Conservation (phyloP, 257 asterid species). For the Avicennia marina region DNA sequence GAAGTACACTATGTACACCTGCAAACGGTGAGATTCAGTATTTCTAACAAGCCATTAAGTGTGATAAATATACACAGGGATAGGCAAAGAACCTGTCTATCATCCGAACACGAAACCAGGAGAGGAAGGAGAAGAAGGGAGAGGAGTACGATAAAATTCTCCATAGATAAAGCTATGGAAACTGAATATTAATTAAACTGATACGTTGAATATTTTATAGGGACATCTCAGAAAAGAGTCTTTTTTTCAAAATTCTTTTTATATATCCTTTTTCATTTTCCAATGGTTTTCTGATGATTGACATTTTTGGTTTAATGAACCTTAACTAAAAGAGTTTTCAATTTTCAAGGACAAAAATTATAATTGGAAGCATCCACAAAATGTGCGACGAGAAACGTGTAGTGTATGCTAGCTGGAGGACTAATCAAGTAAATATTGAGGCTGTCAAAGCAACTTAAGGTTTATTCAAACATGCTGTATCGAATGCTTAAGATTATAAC, state of each 20-base stretch:
- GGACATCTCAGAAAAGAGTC: constrained; percentile 21
- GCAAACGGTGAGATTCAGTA: no score
- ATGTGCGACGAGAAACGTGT: neutral
- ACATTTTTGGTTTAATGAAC: no score
- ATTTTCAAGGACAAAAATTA: neutral
- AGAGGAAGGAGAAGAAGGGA: constrained; percentile 37
- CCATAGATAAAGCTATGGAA: constrained; percentile 25
- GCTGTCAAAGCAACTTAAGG: no score
- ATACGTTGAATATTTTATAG: constrained; percentile 33
- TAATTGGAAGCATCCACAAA: no score
- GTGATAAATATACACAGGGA: no score
- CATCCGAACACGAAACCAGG: constrained; percentile 40
- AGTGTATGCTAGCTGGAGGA: no score
- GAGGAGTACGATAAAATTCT: constrained; percentile 17
- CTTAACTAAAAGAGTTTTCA: no score
- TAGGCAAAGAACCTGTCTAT: constrained; percentile 61
- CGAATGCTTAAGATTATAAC: no score
- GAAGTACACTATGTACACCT: constrained; percentile 79
- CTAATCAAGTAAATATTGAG: no score
- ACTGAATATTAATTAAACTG: constrained; percentile 20
- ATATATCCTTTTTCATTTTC: neutral
- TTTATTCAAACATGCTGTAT: no score
- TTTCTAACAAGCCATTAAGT: no score
- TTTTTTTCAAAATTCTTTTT: no score
- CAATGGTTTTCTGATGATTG: neutral